A percentile compares a stretch with the other conserved stretches of the same genome.
phyloP scores from a whole-genome alignment of 306 rosid species.

The Psophocarpus tetragonolobus region DNA sequence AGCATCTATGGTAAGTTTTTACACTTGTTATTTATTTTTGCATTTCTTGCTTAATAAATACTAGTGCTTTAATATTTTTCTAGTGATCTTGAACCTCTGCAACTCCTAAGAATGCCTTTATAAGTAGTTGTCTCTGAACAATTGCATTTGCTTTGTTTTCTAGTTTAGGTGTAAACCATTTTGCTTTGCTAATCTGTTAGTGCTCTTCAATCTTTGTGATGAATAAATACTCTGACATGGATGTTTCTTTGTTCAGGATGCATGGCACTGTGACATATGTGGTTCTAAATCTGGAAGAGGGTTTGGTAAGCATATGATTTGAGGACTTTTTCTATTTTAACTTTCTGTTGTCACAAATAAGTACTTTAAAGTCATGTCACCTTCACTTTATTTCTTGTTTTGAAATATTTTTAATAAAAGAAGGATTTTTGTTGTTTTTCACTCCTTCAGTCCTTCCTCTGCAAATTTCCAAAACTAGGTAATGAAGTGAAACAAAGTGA shows the following conservation, averaged over 20 bases:
- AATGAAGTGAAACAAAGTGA: background rate
- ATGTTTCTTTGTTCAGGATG: constrained; percentile 59
- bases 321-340: background rate
- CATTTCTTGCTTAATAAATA: background rate
- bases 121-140: background rate
- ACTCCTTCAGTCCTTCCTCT: background rate
- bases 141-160: background rate
- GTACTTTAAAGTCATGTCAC: background rate
- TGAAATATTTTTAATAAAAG: background rate
- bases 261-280: constrained; percentile 96
- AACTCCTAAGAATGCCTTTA: background rate
- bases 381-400: background rate
- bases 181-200: background rate
- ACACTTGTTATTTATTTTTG: constrained; percentile 4
- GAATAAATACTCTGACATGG: constrained; percentile 16
- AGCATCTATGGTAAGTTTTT: constrained; percentile 76
- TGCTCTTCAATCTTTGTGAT: constrained; percentile 12
- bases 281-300: constrained; percentile 98
- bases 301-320: constrained; percentile 65
- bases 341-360: background rate
- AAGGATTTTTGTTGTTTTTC: background rate
- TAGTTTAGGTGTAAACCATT: background rate
- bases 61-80: background rate
- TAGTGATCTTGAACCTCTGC: too few species aligned
- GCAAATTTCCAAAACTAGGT: background rate